Evolutionary conservation across 768 basidiomycete genomes (phyloP).

Genomic region (Lactifluus echinatus): DNA sequence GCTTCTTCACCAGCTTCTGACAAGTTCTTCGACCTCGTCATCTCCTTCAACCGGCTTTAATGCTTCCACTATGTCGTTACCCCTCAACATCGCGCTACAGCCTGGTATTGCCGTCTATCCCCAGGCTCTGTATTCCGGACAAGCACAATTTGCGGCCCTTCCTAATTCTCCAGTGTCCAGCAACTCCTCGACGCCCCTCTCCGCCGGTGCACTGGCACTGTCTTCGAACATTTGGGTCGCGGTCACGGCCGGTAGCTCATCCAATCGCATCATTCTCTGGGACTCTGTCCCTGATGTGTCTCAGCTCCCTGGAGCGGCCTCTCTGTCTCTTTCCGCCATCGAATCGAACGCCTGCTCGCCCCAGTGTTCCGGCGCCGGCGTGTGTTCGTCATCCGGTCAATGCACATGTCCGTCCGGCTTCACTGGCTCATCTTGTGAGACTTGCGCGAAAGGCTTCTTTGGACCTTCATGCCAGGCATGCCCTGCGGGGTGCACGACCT

Average conservation of each 20-base stretch:
- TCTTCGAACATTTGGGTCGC: conserved; percentile 62
- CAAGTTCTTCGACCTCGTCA: conserved; percentile 52
- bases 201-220: conserved; percentile 56
- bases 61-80: conserved; percentile 46
- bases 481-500: conserved; percentile 55
- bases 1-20: conserved; percentile 58
- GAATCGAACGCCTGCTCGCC: conserved; percentile 70
- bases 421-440: conserved; percentile 70
- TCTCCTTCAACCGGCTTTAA: conserved; percentile 59
- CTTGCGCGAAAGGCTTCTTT: conserved; percentile 66
- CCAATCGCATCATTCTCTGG: conserved; percentile 63
- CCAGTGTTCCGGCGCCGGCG: conserved; percentile 61
- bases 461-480: conserved; percentile 66
- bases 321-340: conserved; percentile 58
- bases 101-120: conserved; percentile 65
- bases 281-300: conserved; percentile 67
- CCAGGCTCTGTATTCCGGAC: conserved; percentile 54
- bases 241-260: conserved; percentile 41
- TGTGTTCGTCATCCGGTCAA: conserved; percentile 61
- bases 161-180: conserved; percentile 42
- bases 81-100: conserved; percentile 56
- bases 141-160: conserved; percentile 49
- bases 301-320: conserved; percentile 48
- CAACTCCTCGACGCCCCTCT: conserved; percentile 31
- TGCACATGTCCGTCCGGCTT: conserved; percentile 72